phyloP scores from a whole-genome alignment of 1,284 basidiomycete genomes.

The Fistulina hepatica region DNA sequence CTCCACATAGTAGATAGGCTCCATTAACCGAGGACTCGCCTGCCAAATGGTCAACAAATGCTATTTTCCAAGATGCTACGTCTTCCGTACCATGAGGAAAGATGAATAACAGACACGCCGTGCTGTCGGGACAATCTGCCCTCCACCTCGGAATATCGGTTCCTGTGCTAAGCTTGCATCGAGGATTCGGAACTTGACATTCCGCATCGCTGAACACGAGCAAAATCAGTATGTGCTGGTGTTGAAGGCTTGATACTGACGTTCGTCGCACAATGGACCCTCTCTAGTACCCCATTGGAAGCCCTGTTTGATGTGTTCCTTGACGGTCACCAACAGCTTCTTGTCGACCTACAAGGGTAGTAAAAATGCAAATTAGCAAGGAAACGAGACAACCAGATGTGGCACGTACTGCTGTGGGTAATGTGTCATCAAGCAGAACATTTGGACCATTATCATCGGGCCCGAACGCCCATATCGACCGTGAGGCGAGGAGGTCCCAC shows the following conservation, averaged over 20 bases:
- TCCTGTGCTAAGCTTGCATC: conserved; percentile 89
- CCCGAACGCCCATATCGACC: conserved; percentile 99
- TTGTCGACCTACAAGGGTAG: conserved; percentile 66
- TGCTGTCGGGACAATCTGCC: conserved; percentile 97
- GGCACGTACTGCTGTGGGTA: conserved; percentile 73
- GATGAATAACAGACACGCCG: conserved; percentile 98
- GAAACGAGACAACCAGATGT: neutral
- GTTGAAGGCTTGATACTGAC: conserved; percentile 42
- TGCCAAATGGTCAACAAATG: conserved; percentile 22
- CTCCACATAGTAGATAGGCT: conserved; percentile 97
- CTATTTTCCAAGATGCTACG: conserved; percentile 14
- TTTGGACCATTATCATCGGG: conserved; percentile 94
- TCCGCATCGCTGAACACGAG: conserved; percentile 72
- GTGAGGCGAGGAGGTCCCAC: conserved; percentile 94
- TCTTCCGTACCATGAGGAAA: conserved; percentile 74
- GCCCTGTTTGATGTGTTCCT: conserved; percentile 94
- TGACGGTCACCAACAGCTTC: conserved; percentile 80
- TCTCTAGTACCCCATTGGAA: conserved; percentile 99
- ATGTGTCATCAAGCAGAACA: conserved; percentile 88
- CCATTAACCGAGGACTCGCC: conserved; percentile 88
- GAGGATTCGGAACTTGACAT: conserved; percentile 94
- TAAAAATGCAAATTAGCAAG: conserved; percentile 4
- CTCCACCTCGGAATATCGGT: conserved; percentile 94
- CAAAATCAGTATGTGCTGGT: conserved; percentile 5
- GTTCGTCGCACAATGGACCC: conserved; percentile 96